Base-by-base conservation (phyloP, 1,284 basidiomycete species). In the Rhizopogon hawkerae region DNA sequence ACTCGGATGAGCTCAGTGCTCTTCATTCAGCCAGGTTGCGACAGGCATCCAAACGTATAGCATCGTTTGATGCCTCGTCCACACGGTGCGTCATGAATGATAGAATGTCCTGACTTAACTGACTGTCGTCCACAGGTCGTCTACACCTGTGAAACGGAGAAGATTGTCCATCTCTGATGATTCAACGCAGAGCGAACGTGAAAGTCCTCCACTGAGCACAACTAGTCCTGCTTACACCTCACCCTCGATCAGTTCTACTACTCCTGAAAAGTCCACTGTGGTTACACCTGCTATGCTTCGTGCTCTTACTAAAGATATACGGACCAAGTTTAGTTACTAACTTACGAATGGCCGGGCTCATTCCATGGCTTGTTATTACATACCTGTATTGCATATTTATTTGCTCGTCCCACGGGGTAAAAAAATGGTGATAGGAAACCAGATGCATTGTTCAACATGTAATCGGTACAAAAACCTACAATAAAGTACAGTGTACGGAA, bases 231-330 rank as follows among this genome's bases (percentile, higher is more conserved):
- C 58, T 49, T 43, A 51, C 61, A 26, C 68, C 62, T 66, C 76
- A 34, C 60, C 70, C 38, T 57, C 66, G 36, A 52, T 70, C 46
- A 60, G 66, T 26, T 66, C 66, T 16, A 66, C 70, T 2, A 72
- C 60, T 13, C 59, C 59, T n/a, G 56, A 58, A 35, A 60, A 57
- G 29, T 59, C 64, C 39, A 62, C 71, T 4, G 57, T 69, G 13
- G 73, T 86, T 16, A 85, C 83, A 1, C 68, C 78, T 23, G 77
- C 78, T n/a, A 86, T 86, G 84, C 63, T 86, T 38, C 76, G 81
- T 44, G 78, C 79, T 1, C 61, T 86, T 54, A 79, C 83, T 24
- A 74, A 70, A 52, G 76, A 81, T 59, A 64, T 86, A 47, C 76
- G 81, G 57, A 71, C 72, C 58, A 79, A 73, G 59, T 81, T 80